Evolutionary conservation across 164 flowering plant species (phyloP), one percentile per base, ranked within the genome.

Genomic region (Tetrastigma voinierianum): DNA sequence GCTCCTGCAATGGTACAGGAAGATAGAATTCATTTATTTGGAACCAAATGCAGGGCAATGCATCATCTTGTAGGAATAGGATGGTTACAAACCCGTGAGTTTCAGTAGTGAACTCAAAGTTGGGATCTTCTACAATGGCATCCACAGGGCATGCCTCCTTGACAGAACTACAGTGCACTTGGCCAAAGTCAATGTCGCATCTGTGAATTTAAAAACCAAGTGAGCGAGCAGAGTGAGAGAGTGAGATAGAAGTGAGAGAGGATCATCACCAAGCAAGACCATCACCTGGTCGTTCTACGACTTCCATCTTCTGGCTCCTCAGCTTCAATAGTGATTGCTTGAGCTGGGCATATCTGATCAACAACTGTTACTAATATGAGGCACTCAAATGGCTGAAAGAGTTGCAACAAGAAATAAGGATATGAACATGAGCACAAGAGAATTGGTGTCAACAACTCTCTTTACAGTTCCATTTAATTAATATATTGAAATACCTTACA

Each of bases 141-240:
- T 96, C 99, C 65, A 93, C 99, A 24, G 99, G 99, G 79, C 99
- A 96, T 46, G 99, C 99, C 77, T 96, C 99, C n/a, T 88, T 96
- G 99, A 84, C 99, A 96, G 74, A 96, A 93, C 97, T 97, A 78
- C 99, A 93, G 79, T 96, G 83, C 99, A 96, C 77, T 96, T 96
- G 10, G 99, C 93, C 99, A 96, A n/a, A 89, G 85, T 96, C 99
- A 76, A 96, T 93, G 53, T 96, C 99, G 63, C 93, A 96, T 85
- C 99, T 95, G 76, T 12, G 71, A 52, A 72, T 16, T 13, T n/a
- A 59, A 10, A 52, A 15, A n/a, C n/a, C n/a, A n/a, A 51, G 56
- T 60, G 62, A 48, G 44, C n/a, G 68, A 57, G 15, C 51, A n/a
- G 16, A 23, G n/a, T 20, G 58, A 51, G 12, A 67, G 15, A 49